Percentiles rank a stretch among this genome's conserved stretches.
Conservation (phyloP, 345 rosid species). For the Microcos paniculata region DNA sequence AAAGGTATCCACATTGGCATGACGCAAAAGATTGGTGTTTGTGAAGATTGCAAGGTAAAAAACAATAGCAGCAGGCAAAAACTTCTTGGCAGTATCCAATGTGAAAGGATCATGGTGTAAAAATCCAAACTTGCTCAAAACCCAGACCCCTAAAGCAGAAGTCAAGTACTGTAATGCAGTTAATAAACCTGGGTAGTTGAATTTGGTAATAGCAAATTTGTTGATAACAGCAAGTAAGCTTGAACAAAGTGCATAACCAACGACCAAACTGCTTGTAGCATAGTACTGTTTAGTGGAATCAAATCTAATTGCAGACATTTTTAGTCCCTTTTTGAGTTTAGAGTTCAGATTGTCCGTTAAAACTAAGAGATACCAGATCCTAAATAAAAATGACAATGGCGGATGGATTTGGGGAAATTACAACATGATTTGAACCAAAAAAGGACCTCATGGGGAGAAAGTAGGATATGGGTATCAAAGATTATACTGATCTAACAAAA, state of each 20-base stretch:
- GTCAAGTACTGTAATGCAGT: conserved; percentile 89
- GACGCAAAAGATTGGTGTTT: conserved; percentile 93
- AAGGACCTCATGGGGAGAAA: not conserved
- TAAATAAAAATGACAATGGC: not conserved
- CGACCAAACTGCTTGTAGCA: conserved; percentile 77
- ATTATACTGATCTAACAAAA: conserved; percentile 2
- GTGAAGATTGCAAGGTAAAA: conserved; percentile 96
- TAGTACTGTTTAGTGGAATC: conserved; percentile 46
- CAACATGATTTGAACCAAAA: not conserved
- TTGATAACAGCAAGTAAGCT: conserved; percentile 97
- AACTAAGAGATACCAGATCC: not conserved
- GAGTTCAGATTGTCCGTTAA: not conserved
- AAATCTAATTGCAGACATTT: conserved; percentile 43
- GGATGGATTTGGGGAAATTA: not conserved
- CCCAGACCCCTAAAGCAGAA: conserved; percentile 79
- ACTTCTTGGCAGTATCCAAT: conserved; percentile 83
- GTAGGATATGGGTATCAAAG: not conserved
- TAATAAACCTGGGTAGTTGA: conserved; percentile 85
- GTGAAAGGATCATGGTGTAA: conserved; percentile 84
- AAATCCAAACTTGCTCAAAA: conserved; percentile 74
- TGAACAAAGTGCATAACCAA: conserved; percentile 95
- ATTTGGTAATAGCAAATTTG: conserved; percentile 88
- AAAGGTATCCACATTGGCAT: conserved; percentile 95
- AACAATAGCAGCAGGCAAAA: conserved; percentile 87
- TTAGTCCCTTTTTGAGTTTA: not conserved